Conservation (phyloP, 306 rosid species). For the Amphicarpaea edgeworthii region DNA sequence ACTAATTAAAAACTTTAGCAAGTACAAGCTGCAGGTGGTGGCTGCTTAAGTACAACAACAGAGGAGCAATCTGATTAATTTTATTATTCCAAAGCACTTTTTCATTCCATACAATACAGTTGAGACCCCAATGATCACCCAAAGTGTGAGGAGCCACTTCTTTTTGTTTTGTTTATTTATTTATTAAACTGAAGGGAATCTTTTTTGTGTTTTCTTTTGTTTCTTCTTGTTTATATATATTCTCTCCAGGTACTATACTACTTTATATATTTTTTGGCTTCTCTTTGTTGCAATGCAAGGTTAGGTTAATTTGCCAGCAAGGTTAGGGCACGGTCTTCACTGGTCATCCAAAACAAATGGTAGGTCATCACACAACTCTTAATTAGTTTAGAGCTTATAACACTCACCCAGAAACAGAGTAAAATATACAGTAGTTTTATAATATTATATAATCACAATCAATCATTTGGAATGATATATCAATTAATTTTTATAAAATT, state of each 20-base stretch:
- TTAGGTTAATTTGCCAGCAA: constrained; percentile 45
- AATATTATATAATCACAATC: no score
- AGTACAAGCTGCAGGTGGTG: constrained; percentile 19
- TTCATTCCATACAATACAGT: neutral
- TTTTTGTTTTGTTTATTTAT: neutral
- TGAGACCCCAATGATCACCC: constrained; percentile 54
- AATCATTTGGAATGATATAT: no score
- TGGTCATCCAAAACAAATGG: constrained; percentile 31
- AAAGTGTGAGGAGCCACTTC: constrained; percentile 44
- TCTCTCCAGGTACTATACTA: constrained; percentile 13
- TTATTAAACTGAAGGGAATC: constrained; percentile 40
- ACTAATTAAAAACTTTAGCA: constrained; percentile 31
- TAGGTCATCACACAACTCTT: constrained; percentile 26
- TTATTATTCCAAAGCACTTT: constrained; percentile 33
- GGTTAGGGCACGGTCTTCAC: constrained; percentile 37
- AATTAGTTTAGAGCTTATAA: no score
- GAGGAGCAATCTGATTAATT: constrained; percentile 22
- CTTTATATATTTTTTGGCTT: constrained; percentile 31
- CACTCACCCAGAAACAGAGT: no score
- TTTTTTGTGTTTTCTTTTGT: constrained; percentile 40
- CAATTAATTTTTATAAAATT: no score
- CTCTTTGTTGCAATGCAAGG: constrained; percentile 31
- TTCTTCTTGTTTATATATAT: constrained; percentile 43
- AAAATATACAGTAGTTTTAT: no score
- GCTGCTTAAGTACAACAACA: constrained; percentile 32